These are phyloP conservation scores for Ganoderma leucocontextum DNA, from an alignment of 1,284 basidiomycete species.

Conservation along the genomic window DNA sequence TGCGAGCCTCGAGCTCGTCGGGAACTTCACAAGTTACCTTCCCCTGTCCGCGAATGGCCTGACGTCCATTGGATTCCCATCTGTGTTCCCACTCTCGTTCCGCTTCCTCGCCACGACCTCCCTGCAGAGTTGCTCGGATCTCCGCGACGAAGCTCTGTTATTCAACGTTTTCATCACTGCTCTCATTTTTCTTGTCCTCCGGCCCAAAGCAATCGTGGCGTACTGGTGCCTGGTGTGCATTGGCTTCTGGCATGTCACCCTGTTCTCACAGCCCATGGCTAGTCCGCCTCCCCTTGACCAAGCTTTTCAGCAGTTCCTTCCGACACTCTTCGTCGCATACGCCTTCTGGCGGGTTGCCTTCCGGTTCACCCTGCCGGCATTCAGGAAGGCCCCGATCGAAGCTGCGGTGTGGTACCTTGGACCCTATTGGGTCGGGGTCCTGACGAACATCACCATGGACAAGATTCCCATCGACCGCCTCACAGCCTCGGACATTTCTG, in stretches of 20 bases:
- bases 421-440: conserved; percentile 84
- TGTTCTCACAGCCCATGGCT: conserved; percentile 81
- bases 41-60: conserved; percentile 71
- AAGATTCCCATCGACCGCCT: conserved; percentile 81
- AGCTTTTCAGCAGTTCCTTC: conserved; percentile 82
- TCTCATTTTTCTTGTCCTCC: conserved; percentile 75
- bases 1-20: conserved; percentile 71
- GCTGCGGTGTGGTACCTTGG: conserved; percentile 77
- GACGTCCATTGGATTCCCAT: conserved; percentile 75
- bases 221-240: conserved; percentile 86
- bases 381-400: conserved; percentile 76
- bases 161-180: conserved; percentile 76
- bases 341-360: conserved; percentile 82
- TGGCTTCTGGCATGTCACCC: conserved; percentile 87
- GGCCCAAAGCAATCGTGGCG: conserved; percentile 74
- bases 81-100: conserved; percentile 74
- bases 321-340: conserved; percentile 81
- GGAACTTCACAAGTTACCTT: conserved; percentile 76
- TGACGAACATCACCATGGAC: conserved; percentile 71
- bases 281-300: conserved; percentile 74
- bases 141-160: conserved; percentile 71
- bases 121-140: conserved; percentile 73
- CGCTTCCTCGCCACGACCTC: conserved; percentile 52
- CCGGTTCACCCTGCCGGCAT: conserved; percentile 79
- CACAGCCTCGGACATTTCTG: conserved; percentile 71